Evolutionary conservation across 2,329 filamentous ascomycete species (phyloP).

Genomic region (Hyphodiscus sp.): DNA sequence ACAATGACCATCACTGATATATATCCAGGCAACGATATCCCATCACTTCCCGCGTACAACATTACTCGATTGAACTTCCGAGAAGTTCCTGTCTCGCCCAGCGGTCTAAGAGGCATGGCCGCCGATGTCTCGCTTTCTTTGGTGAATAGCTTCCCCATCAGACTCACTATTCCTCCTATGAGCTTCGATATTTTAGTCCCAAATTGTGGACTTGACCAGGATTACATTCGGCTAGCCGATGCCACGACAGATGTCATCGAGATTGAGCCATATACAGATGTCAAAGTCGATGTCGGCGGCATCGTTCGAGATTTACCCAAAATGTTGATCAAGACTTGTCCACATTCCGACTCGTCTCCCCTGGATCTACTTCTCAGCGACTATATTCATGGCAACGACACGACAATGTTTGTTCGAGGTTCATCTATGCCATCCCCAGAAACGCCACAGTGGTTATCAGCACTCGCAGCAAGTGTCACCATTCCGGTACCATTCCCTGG

Average conservation of each 20-base stretch:
- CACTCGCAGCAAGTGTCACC: slow-evolving; percentile 74
- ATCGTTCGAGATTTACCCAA: slow-evolving; percentile 68
- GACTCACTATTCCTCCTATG: slow-evolving; percentile 69
- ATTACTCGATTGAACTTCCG: slow-evolving; percentile 74
- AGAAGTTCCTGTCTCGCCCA: slow-evolving; percentile 53
- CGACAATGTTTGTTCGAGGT: slow-evolving; percentile 77
- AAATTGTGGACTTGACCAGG: slow-evolving; percentile 66
- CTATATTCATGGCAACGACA: slow-evolving; percentile 74
- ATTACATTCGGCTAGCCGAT: slow-evolving; percentile 72
- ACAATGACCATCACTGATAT: neutral
- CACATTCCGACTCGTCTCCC: slow-evolving; percentile 70
- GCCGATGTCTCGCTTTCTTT: slow-evolving; percentile 71
- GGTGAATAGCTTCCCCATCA: slow-evolving; percentile 72
- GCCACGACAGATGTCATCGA: slow-evolving; percentile 62
- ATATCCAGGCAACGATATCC: slow-evolving; percentile 57
- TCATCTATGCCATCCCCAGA: slow-evolving; percentile 57
- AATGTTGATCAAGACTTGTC: slow-evolving; percentile 66
- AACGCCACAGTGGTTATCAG: slow-evolving; percentile 75
- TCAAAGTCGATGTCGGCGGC: slow-evolving; percentile 65
- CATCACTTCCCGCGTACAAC: slow-evolving; percentile 72
- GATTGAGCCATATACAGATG: slow-evolving; percentile 60
- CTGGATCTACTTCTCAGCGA: slow-evolving; percentile 74
- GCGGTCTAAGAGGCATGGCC: slow-evolving; percentile 55
- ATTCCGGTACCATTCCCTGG: slow-evolving; percentile 82
- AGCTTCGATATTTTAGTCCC: slow-evolving; percentile 80